Evolutionary conservation across 768 basidiomycete species (phyloP), one percentile per base, ranked within the genome.

Genomic region (Neoboletus magnificus): DNA sequence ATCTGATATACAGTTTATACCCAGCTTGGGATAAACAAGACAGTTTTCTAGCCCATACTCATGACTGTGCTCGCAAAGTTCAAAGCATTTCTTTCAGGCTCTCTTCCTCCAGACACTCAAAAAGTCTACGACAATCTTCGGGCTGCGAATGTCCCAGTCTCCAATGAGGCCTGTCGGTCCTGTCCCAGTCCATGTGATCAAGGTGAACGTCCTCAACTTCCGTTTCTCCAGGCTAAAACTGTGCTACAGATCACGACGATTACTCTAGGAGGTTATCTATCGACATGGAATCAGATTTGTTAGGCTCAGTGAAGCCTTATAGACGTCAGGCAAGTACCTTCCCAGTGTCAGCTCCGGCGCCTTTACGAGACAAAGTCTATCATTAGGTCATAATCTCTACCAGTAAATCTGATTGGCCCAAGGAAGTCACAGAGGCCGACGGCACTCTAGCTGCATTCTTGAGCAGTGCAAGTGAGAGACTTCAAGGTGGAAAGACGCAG

Each of bases 221-320:
- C 68, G 66, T 69, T 62, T 67, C 67, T 69, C 52, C 46, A 42
- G 57, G 58, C 56, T 61, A 57, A 57, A 44, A 32, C 50, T 60
- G 37, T 27, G 52, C 23, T 56, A 37, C 59, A 88, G 89, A 83
- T 54, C 88, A 91, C 66, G 83, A 87, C 50, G 84, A 84, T 43
- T 92, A 87, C 63, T 85, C 91, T 27, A 72, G 71, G 18, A 83
- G 81, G 49, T 87, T 97, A 65, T 82, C 84, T 37, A 76, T 90
- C 33, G 95, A 98, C 74, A 83, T 81, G 76, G 85, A 87, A 22
- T 82, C 83, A 3, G 81, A 87, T 45, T 83, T 98, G 83, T 73
- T 94, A n/a, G 95, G 94, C 10, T 83, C 85, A 30, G 82, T 93
- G 27, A 89, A 88, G 69, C 87, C 91, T 3, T 93, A 91, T 70